Base-by-base conservation (phyloP, 208 protist genomes). In the Leishmania turanica region DNA sequence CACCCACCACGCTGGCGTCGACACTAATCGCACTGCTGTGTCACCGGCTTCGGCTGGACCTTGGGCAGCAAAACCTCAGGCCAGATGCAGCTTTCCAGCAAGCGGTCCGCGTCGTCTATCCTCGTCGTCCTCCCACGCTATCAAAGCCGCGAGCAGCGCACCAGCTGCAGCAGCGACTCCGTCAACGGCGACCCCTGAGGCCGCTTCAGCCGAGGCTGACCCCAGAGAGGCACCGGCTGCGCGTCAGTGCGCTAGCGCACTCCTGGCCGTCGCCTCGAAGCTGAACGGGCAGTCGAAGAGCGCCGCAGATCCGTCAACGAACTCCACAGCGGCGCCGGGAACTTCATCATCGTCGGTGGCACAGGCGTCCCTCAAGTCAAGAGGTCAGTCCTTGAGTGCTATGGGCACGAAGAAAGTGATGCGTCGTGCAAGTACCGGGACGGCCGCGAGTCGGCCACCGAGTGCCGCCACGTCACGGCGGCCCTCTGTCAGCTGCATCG, bases 331-430 rank as follows among this genome's bases (percentile, higher is more conserved):
- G 51, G 31, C 51, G 72, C 51, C 34, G 37, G 53, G 24, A 6
- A 17, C 74, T 31, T 77, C 74, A 9, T 31, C 27, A 7, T 58
- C 27, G 21, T 53, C 34, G 15, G 74, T 77, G 34, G 27, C 56
- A 21, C 37, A 62, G 34, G 56, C 24, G 1, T 66, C 74, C 34
- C 49, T 51, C 54, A 68, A 77, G 74, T 51, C 74, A 9, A 24
- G 49, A 9, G 8, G 31, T 13, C 34, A 3, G 27, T 77, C 34
- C 34, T 13, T 31, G 5, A 66, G 54, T 64, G 40, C 3, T 17
- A 58, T 64, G 17, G 47, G 5, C 9, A 84, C 74, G 70, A 75
- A 65, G 47, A 77, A 66, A n/a, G 76, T 84, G 54, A 45, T 80
- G 37, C 75, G 75, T 37, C 81, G 76, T 40, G 72, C 74, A 45